phyloP scores from a whole-genome alignment of 148 eudicot species.

The Rhododendron vialii region DNA sequence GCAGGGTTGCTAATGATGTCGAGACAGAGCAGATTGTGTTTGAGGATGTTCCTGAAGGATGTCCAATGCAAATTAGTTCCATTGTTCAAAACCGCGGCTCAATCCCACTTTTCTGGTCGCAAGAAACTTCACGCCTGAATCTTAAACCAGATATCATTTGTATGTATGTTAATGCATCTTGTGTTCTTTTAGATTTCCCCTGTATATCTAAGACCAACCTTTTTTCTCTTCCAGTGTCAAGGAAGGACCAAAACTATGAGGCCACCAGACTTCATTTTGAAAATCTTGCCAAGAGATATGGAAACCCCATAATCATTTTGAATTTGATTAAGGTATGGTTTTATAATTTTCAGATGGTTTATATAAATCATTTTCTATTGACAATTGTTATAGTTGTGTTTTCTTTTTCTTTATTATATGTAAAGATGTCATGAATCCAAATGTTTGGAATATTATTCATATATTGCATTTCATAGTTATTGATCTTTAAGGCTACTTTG shows the following conservation, averaged over 20 bases:
- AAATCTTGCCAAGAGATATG: conserved; percentile 84
- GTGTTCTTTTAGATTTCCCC: background rate
- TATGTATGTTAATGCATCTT: conserved; percentile 29
- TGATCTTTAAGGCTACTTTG: background rate
- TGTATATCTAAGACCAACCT: background rate
- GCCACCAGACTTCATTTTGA: conserved; percentile 95
- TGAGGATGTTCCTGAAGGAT: conserved; percentile 77
- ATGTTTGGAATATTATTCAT: background rate
- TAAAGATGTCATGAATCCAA: background rate
- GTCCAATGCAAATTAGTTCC: conserved; percentile 65
- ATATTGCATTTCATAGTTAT: background rate
- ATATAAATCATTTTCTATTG: background rate
- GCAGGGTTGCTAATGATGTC: conserved; percentile 93
- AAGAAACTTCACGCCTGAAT: conserved; percentile 91
- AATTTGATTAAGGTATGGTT: conserved; percentile 79
- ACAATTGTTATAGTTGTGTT: background rate
- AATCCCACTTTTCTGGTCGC: conserved; percentile 97
- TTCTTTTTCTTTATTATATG: background rate
- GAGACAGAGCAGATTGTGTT: conserved; percentile 91
- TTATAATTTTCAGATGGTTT: background rate
- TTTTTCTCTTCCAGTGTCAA: conserved; percentile 58
- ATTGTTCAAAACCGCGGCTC: conserved; percentile 96
- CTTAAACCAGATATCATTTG: conserved; percentile 85
- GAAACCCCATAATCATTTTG: conserved; percentile 85
- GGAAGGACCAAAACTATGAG: conserved; percentile 69